Evolutionary conservation across 1,139 yeast genomes (phyloP).

Genomic region (Ogataea hybrid): DNA sequence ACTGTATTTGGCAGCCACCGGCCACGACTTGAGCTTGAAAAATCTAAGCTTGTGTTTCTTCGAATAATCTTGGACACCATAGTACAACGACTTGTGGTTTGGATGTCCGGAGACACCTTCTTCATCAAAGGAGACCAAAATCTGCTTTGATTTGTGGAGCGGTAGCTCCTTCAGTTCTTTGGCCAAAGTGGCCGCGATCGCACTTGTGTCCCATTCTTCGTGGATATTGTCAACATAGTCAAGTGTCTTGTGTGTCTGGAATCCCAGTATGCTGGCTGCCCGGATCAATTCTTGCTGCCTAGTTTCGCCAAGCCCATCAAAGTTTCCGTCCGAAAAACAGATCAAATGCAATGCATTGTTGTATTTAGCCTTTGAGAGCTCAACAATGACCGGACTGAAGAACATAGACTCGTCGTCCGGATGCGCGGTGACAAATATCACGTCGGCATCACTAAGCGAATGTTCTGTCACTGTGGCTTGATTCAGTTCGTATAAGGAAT

Average conservation of each 20-base stretch:
- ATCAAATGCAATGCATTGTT: constrained; percentile 55
- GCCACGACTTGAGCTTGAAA: constrained; percentile 40
- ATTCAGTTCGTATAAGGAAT: constrained; percentile 16
- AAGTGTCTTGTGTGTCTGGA: constrained; percentile 45
- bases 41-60: constrained; percentile 6
- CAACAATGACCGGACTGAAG: constrained; percentile 76
- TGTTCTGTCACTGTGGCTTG: constrained; percentile 16
- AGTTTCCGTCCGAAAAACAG: constrained; percentile 79
- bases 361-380: constrained; percentile 46
- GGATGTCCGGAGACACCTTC: constrained; percentile 83
- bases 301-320: constrained; percentile 64
- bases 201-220: constrained; percentile 56
- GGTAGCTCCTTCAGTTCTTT: constrained; percentile 19
- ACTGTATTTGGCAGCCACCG: constrained; percentile 50
- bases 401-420: constrained; percentile 99
- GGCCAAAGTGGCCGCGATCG: constrained; percentile 34
- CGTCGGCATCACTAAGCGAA: constrained; percentile 22
- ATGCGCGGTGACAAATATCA: constrained; percentile 70
- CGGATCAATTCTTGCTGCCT: constrained; percentile 57
- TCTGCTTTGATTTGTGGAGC: constrained; percentile 31
- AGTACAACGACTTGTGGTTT: constrained; percentile 70
- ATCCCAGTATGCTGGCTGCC: constrained; percentile 59
- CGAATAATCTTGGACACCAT: constrained; percentile 48
- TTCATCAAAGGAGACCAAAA: constrained; percentile 77
- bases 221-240: constrained; percentile 73